phyloP scores from a whole-genome alignment of 176 grass and related monocot genomes.

The Miscanthus lutarioriparius region DNA sequence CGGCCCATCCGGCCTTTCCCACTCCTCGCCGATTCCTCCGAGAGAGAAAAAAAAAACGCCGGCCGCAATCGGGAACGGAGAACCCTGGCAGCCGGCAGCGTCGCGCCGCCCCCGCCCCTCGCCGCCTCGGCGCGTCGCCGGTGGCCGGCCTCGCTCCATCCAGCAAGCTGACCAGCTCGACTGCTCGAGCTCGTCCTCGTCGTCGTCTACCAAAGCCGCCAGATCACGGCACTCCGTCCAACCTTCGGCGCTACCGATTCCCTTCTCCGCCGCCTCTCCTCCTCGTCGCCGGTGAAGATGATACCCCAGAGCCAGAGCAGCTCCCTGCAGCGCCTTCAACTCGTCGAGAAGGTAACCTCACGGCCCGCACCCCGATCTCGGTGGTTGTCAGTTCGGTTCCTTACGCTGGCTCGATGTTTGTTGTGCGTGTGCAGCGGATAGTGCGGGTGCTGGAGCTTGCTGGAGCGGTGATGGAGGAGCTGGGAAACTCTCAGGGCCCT shows the following conservation, averaged over 20 bases:
- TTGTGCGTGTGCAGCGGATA: conserved; percentile 47
- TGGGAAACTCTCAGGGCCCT: conserved; percentile 64
- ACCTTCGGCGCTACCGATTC: neutral
- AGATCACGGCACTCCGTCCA: neutral
- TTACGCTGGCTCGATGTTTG: neutral
- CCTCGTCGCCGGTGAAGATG: conserved; percentile 44
- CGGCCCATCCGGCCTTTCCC: neutral
- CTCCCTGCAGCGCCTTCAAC: conserved; percentile 80
- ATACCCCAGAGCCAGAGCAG: conserved; percentile 56
- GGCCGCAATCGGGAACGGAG: no score
- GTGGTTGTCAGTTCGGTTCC: neutral
- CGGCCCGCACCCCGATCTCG: neutral
- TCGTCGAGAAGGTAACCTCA: conserved; percentile 66
- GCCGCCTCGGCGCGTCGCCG: neutral
- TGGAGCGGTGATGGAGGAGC: conserved; percentile 83
- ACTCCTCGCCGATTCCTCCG: neutral
- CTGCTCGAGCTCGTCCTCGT: neutral
- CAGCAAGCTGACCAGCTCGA: neutral
- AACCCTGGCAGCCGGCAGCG: no score
- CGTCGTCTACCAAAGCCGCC: neutral
- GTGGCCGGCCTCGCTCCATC: neutral
- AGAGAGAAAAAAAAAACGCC: neutral
- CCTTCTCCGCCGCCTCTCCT: neutral
- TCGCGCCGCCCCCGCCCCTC: neutral
- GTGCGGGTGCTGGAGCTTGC: conserved; percentile 77